Evolutionary conservation across 352 stramenopile genomes (phyloP), one percentile per base, ranked within the genome.

Genomic region (Peronospora destructor): DNA sequence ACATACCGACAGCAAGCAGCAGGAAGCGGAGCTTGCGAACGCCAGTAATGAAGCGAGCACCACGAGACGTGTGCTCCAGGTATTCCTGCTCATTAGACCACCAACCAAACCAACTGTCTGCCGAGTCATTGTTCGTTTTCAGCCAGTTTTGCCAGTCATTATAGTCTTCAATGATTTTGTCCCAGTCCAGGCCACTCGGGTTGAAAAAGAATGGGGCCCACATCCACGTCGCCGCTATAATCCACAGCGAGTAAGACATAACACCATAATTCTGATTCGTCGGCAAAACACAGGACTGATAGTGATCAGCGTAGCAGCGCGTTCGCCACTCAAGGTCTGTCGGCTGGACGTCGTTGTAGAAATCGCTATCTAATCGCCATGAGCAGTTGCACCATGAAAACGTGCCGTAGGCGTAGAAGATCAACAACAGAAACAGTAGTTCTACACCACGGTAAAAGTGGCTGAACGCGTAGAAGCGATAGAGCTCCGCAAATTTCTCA

Each of bases 391-490:
- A 94, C 80, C 80, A 91, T 41, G 76, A 97, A 29, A 99, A 91
- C 14, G 96, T 92, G n/a, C 98, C 84, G 28, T 96, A 97, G 14
- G 76, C 84, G 39, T 75, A 74, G 45, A 91, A 94, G 38, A 91
- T 56, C 2, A 94, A 44, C 36, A 91, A 58, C 35, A 94, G 45
- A 45, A 91, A 91, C 1, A 89, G 14, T 47, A 98, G 68, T 66
- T 99, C 96, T 7, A 98, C 89, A 25, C 93, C 96, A 53, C 97
- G 86, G 66, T 98, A 98, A 43, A 98, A 93, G 73, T 99, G 96
- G 51, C 86, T 98, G 40, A 95, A 91, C 9, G 96, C 95, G 64
- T 98, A 99, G 70, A 98, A 98, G 5, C 95, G 88, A 64, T 84
- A 99, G 4, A 98, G 73, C 53, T 98, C 95, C 25, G 97, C 95